Evolutionary conservation across 202 grass and related monocot species (phyloP).

Genomic region (Musa balbisiana): DNA sequence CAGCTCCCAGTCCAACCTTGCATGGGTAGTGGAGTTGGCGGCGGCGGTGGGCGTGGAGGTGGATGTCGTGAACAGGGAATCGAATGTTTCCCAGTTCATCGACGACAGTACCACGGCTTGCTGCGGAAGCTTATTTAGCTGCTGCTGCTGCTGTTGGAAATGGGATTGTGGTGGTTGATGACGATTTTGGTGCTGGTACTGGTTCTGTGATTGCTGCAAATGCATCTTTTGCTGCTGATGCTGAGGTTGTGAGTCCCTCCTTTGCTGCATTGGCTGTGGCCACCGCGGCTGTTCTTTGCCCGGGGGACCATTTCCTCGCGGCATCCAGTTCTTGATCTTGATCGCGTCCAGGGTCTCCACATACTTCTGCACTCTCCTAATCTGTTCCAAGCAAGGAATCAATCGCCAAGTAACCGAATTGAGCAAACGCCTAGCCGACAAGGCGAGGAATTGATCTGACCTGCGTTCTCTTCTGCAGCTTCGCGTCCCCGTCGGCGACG

Average conservation of each 20-base stretch:
- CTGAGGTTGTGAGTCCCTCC: constrained; percentile 11
- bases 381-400: constrained; percentile 30
- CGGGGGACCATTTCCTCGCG: constrained; percentile 30
- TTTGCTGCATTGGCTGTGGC: not conserved
- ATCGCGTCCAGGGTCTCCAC: constrained; percentile 77
- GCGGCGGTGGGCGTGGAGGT: constrained; percentile 24
- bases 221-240: not conserved
- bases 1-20: constrained; percentile 91
- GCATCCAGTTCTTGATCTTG: constrained; percentile 55
- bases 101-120: constrained; percentile 18
- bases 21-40: constrained; percentile 9
- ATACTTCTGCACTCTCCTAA: constrained; percentile 85
- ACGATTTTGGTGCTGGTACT: constrained; percentile 1
- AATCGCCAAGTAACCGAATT: not conserved
- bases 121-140: not conserved
- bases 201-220: constrained; percentile 12
- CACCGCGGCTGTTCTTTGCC: constrained; percentile 22
- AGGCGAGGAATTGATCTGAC: constrained; percentile 15
- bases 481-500: constrained; percentile 70
- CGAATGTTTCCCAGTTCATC: constrained; percentile 70
- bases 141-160: not conserved
- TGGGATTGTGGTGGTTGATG: not conserved
- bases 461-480: constrained; percentile 64
- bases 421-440: not conserved
- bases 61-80: constrained; percentile 48